A percentile compares a stretch with the other conserved stretches of the same genome.
Conservation (phyloP, 106 monocot species). For the Phalaenopsis aphrodite region DNA sequence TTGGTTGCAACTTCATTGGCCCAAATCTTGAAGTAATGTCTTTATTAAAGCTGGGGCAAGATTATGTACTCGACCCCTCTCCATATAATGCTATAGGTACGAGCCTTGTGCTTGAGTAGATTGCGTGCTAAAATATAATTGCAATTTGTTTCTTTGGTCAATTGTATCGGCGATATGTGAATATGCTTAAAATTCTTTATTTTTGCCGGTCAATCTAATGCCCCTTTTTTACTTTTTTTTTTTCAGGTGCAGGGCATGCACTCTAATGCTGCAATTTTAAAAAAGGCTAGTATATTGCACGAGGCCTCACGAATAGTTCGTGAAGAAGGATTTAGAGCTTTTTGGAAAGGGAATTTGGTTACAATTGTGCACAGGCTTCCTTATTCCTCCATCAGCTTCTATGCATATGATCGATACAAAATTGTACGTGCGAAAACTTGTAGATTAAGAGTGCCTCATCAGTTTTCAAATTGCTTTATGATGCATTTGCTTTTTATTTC, state of each 20-base stretch:
- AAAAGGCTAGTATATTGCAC: constrained; percentile 64
- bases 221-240: not conserved
- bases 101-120: not conserved
- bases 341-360: constrained; percentile 96
- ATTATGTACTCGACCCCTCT: not conserved
- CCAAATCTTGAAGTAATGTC: not conserved
- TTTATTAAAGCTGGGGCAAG: not conserved
- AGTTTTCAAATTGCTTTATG: not conserved
- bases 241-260: constrained; percentile 92
- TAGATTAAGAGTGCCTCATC: not conserved
- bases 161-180: not conserved
- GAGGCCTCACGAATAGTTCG: constrained; percentile 75
- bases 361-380: constrained; percentile 87
- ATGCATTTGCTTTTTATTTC: not conserved
- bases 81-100: not conserved
- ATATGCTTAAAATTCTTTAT: not conserved
- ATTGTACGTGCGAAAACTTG: constrained; percentile 26
- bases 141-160: not conserved
- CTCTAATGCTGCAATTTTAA: constrained; percentile 60
- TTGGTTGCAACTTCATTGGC: not conserved
- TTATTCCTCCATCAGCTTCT: constrained; percentile 93
- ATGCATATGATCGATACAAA: constrained; percentile 88
- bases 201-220: not conserved
- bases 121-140: not conserved
- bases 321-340: constrained; percentile 91